Percentiles rank a stretch among this genome's conserved stretches.
These are phyloP conservation scores for Tolypocladium inflatum DNA, from an alignment of 2,329 filamentous ascomycete species.

Conservation along the genomic window DNA sequence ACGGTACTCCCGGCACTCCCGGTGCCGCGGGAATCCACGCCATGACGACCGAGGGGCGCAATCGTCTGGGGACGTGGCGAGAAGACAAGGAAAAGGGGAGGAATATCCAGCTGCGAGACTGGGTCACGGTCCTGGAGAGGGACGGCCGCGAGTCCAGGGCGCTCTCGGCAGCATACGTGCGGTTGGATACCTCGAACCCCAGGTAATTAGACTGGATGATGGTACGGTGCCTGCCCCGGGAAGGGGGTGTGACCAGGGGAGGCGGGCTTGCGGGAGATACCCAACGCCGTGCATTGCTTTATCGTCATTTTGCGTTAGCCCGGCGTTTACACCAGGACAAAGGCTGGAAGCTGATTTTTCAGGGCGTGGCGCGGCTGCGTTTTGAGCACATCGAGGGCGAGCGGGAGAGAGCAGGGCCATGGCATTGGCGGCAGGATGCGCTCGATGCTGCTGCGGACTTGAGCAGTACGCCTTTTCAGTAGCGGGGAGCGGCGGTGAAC, in stretches of 20 bases:
- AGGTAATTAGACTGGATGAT: conserved; percentile 17
- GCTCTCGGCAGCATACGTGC: conserved; percentile 47
- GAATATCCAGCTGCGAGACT: conserved; percentile 77
- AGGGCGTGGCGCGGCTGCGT: background rate
- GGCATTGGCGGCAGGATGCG: background rate
- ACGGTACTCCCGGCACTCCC: conserved; percentile 20
- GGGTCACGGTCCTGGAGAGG: conserved; percentile 68
- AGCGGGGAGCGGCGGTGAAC: background rate
- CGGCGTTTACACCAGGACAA: conserved; percentile 7
- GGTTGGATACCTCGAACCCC: conserved; percentile 39
- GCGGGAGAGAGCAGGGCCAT: background rate
- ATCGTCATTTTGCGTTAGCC: conserved; percentile 9
- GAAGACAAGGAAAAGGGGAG: conserved; percentile 70
- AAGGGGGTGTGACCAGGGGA: background rate
- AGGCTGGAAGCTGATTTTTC: background rate
- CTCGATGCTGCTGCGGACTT: background rate
- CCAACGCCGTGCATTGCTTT: conserved; percentile 15
- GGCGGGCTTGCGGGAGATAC: conserved; percentile 16
- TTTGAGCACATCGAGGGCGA: background rate
- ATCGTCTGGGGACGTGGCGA: conserved; percentile 63
- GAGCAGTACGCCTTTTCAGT: background rate
- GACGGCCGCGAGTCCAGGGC: conserved; percentile 61
- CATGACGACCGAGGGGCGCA: conserved; percentile 48
- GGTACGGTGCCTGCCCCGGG: background rate
- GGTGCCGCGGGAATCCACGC: conserved; percentile 20